Conservation (phyloP, 2,329 filamentous ascomycete genomes). For the Fusarium vanettenii region DNA sequence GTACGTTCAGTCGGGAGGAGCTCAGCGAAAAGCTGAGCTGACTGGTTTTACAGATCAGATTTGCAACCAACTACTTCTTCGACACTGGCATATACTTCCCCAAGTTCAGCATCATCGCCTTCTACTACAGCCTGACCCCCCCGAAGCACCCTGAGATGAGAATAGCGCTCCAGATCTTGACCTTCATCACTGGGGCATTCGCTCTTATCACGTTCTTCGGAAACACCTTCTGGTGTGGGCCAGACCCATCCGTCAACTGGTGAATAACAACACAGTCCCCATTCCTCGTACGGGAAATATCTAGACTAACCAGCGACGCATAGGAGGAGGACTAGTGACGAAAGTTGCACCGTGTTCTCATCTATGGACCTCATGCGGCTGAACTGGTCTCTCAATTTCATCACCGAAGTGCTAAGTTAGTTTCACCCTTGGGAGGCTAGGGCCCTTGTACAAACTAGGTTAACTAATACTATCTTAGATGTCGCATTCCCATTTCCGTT, state of each 20-base stretch:
- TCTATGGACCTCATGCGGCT: constrained; percentile 34
- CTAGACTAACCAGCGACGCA: not conserved
- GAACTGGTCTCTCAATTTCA: constrained; percentile 38
- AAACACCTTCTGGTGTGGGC: constrained; percentile 41
- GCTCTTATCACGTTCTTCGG: constrained; percentile 28
- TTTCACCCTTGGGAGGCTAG: not conserved
- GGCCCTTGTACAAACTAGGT: not conserved
- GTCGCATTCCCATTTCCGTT: constrained; percentile 38
- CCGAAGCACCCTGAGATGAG: constrained; percentile 29
- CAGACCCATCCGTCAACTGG: constrained; percentile 38
- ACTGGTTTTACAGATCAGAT: constrained; percentile 11
- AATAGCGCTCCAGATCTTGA: constrained; percentile 26
- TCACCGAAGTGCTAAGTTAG: constrained; percentile 38
- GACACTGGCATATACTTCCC: constrained; percentile 41
- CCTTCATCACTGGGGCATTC: constrained; percentile 15
- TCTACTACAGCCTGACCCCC: constrained; percentile 39
- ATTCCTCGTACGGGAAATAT: not conserved
- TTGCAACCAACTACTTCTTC: constrained; percentile 42
- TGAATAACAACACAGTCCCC: not conserved
- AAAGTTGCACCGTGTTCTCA: constrained; percentile 25
- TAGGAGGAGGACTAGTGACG: not conserved
- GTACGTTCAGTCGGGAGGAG: not conserved
- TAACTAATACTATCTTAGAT: constrained; percentile 9
- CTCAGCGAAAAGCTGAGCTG: not conserved
- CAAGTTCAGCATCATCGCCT: constrained; percentile 40